Evolutionary conservation across 495 filamentous ascomycete genomes (phyloP).

Genomic region (Penicillium psychrofluorescens): DNA sequence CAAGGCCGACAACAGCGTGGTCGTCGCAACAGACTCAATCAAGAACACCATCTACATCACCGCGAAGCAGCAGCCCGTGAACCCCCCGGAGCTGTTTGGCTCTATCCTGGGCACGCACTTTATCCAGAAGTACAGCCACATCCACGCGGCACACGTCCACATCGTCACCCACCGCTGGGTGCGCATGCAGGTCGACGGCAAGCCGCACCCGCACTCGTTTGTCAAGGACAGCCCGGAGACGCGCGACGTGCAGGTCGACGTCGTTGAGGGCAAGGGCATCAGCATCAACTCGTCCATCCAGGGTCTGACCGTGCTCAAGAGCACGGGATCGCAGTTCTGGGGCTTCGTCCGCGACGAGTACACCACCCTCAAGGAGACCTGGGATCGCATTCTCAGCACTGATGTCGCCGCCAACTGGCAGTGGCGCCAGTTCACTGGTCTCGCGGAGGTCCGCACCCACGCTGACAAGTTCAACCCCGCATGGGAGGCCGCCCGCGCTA

Average conservation of each 20-base stretch:
- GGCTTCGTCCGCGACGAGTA: constrained; percentile 89
- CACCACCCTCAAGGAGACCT: constrained; percentile 82
- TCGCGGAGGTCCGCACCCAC: constrained; percentile 61
- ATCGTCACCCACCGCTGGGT: constrained; percentile 87
- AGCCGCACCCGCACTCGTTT: constrained; percentile 95
- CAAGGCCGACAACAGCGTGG: constrained; percentile 84
- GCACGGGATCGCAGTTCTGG: constrained; percentile 94
- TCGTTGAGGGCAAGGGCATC: constrained; percentile 55
- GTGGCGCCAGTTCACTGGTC: constrained; percentile 62
- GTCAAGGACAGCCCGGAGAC: constrained; percentile 83
- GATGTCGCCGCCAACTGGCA: constrained; percentile 81
- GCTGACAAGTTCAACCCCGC: constrained; percentile 67
- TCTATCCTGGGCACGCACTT: constrained; percentile 81
- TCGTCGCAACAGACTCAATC: constrained; percentile 95
- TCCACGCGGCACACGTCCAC: constrained; percentile 71
- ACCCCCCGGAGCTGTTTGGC: constrained; percentile 88
- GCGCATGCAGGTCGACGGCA: constrained; percentile 77
- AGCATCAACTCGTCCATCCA: constrained; percentile 62
- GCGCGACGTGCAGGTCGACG: constrained; percentile 47
- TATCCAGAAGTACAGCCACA: constrained; percentile 78
- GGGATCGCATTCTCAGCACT: constrained; percentile 91
- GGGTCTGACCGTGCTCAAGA: constrained; percentile 86
- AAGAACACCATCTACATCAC: constrained; percentile 96
- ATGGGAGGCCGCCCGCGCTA: constrained; percentile 65
- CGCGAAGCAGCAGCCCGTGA: constrained; percentile 89